These are phyloP conservation scores for Chlamydomonas applanata DNA, from an alignment of 139 green algal genomes.

Conservation along the genomic window DNA sequence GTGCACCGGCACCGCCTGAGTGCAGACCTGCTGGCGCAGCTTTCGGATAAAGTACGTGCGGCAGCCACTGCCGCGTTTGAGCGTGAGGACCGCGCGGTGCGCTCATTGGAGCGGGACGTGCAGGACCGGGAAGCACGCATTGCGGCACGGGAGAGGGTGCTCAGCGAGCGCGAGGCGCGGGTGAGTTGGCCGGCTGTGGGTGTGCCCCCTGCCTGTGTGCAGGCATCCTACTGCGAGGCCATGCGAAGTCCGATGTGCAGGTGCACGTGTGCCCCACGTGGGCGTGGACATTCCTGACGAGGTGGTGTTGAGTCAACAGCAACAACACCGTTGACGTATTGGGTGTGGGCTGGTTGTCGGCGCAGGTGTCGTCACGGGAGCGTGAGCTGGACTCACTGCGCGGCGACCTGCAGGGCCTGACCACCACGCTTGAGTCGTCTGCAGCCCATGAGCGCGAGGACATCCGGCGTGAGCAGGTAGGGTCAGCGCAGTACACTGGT, in stretches of 20 bases:
- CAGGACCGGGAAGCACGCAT: constrained; percentile 36
- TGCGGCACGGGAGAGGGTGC: constrained; percentile 25
- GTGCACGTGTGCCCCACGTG: too few relatives aligned
- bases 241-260: too few relatives aligned
- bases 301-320: too few relatives aligned
- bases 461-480: constrained; percentile 35
- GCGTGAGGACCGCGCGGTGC: constrained; percentile 40
- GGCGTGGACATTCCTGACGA: too few relatives aligned
- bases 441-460: constrained; percentile 32
- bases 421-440: constrained; percentile 31
- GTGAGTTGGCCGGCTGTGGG: constrained; percentile 9
- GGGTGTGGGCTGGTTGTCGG: too few relatives aligned
- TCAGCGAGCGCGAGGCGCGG: constrained; percentile 32
- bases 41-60: constrained; percentile 42
- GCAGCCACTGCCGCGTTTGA: constrained; percentile 32
- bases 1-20: constrained; percentile 26
- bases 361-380: constrained; percentile 24
- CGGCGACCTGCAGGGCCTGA: constrained; percentile 30
- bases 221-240: too few relatives aligned
- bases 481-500: too few relatives aligned
- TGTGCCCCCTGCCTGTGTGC: too few relatives aligned
- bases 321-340: too few relatives aligned
- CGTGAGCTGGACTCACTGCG: constrained; percentile 33
- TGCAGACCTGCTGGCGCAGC: constrained; percentile 35
- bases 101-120: constrained; percentile 35